phyloP scores from a whole-genome alignment of 1,284 basidiomycete genomes.

The Bjerkandera adusta region DNA sequence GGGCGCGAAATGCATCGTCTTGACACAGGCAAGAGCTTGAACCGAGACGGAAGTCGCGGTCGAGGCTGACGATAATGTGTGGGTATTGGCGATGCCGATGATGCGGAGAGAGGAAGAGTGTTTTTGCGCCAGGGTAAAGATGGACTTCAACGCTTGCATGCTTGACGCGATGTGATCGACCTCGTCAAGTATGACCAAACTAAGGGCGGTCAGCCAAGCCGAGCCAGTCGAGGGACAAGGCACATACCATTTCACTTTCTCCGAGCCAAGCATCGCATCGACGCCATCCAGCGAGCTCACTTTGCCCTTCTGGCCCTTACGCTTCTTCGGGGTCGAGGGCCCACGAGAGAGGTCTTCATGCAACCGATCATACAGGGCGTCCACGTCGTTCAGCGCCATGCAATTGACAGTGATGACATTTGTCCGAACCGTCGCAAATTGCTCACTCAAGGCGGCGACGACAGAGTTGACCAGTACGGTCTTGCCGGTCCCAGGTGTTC shows the following conservation, averaged over 20 bases:
- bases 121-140: constrained; percentile 62
- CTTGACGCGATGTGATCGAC: constrained; percentile 71
- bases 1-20: constrained; percentile 73
- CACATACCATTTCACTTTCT: constrained; percentile 57
- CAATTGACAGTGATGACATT: constrained; percentile 68
- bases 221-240: neutral
- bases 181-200: constrained; percentile 76
- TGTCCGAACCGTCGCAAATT: constrained; percentile 36
- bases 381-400: constrained; percentile 66
- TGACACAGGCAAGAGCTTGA: constrained; percentile 40
- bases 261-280: constrained; percentile 36
- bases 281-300: constrained; percentile 39
- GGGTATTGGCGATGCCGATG: constrained; percentile 81
- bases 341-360: constrained; percentile 49
- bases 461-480: constrained; percentile 75
- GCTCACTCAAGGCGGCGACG: constrained; percentile 38
- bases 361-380: constrained; percentile 70
- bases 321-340: constrained; percentile 33
- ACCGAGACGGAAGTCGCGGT: constrained; percentile 32
- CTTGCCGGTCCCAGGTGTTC: constrained; percentile 79
- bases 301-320: constrained; percentile 28
- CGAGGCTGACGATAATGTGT: constrained; percentile 64
- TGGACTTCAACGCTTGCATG: constrained; percentile 48
- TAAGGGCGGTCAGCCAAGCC: constrained; percentile 26
- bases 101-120: constrained; percentile 52